A percentile compares a stretch with the other conserved stretches of the same genome.
Evolutionary conservation across 2,329 filamentous ascomycete species (phyloP).

Genomic region (Fusarium floridanum): DNA sequence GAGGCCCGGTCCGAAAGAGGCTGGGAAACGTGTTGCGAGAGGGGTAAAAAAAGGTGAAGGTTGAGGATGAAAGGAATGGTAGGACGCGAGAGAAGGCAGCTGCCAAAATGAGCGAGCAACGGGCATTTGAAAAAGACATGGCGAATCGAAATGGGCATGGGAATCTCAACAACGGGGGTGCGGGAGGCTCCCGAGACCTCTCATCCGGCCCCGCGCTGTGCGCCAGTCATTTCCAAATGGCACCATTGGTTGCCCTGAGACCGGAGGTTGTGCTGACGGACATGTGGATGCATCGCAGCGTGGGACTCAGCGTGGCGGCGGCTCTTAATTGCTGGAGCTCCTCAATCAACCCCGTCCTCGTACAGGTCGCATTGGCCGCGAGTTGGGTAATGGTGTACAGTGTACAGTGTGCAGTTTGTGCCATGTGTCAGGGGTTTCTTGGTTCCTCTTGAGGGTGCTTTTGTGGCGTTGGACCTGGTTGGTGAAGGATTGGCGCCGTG

Average conservation of each 20-base stretch:
- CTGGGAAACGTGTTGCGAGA: conserved; percentile 12
- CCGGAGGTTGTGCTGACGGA: conserved; percentile 19
- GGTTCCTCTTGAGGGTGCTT: neutral
- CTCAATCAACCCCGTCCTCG: neutral
- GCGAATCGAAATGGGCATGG: conserved; percentile 24
- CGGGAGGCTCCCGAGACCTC: conserved; percentile 42
- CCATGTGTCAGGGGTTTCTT: conserved; percentile 26
- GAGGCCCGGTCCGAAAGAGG: conserved; percentile 14
- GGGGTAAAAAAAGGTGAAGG: conserved; percentile 5
- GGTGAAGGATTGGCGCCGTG: conserved; percentile 14
- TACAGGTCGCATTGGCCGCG: conserved; percentile 12
- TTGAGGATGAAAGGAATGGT: conserved; percentile 9
- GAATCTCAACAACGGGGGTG: conserved; percentile 33
- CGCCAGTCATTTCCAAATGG: conserved; percentile 28
- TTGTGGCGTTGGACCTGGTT: conserved; percentile 30
- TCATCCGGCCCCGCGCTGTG: conserved; percentile 37
- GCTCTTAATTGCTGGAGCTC: conserved; percentile 22
- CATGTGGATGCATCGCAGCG: conserved; percentile 24
- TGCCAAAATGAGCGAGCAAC: neutral
- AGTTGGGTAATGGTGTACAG: conserved; percentile 16
- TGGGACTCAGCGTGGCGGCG: conserved; percentile 18
- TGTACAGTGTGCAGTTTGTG: conserved; percentile 28
- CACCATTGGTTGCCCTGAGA: conserved; percentile 31
- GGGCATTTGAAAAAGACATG: neutral
- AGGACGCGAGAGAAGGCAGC: neutral